These are phyloP conservation scores for Closterium sp. DNA, from an alignment of 139 green algal species.

Conservation along the genomic window DNA sequence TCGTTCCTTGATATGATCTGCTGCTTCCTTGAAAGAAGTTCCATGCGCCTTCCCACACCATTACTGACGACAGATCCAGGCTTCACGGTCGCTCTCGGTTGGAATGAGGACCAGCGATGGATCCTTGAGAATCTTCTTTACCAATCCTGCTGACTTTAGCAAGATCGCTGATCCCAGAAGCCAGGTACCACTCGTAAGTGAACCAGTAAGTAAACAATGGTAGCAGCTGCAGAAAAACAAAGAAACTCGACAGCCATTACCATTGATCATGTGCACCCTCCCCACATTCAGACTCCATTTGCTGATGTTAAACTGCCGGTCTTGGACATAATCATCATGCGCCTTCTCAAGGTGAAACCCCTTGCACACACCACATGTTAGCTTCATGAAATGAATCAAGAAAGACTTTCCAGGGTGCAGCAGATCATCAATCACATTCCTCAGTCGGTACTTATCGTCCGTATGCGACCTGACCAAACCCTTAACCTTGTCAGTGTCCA, in stretches of 20 bases:
- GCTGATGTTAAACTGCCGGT: not conserved
- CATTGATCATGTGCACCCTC: not conserved
- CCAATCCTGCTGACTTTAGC: not conserved
- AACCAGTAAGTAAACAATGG: too few species aligned
- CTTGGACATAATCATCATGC: not conserved
- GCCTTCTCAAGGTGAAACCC: not conserved
- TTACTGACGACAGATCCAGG: too few species aligned
- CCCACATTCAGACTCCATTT: not conserved
- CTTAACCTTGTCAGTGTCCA: not conserved
- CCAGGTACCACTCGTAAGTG: too few species aligned
- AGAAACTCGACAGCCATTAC: too few species aligned
- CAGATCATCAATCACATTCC: too few species aligned
- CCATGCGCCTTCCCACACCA: not conserved
- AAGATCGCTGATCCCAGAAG: not conserved
- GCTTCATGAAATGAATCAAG: not conserved
- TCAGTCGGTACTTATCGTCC: too few species aligned
- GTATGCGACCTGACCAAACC: not conserved
- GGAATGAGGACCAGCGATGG: not conserved
- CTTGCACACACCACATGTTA: not conserved
- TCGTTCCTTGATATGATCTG: too few species aligned
- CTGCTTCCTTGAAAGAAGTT: too few species aligned
- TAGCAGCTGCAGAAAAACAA: too few species aligned
- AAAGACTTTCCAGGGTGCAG: not conserved
- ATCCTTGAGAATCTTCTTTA: too few species aligned
- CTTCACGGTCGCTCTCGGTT: not conserved